These are phyloP conservation scores for Mycena maculata DNA, from an alignment of 768 basidiomycete genomes.

Conservation along the genomic window DNA sequence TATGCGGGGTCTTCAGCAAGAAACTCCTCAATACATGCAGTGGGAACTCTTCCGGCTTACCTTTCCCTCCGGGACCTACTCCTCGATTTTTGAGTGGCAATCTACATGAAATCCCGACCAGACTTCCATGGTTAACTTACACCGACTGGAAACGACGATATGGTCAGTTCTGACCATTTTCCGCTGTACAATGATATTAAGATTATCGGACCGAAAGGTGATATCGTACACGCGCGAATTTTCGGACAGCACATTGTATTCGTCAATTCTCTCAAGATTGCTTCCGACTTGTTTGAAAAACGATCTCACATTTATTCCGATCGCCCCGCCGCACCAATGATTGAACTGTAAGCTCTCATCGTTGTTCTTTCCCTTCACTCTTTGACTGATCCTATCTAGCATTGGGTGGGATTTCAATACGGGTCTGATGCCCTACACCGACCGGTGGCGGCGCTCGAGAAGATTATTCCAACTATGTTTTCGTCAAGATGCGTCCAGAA, in stretches of 20 bases:
- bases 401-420: conserved; percentile 48
- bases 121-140: conserved; percentile 47
- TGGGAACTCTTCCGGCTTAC: background rate
- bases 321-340: background rate
- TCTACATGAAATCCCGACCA: conserved; percentile 36
- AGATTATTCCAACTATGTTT: conserved; percentile 44
- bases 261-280: conserved; percentile 4
- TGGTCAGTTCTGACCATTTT: conserved; percentile 29
- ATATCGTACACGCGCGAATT: background rate
- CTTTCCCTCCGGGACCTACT: background rate
- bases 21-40: background rate
- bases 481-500: conserved; percentile 33
- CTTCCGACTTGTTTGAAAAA: background rate
- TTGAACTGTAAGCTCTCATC: background rate
- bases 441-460: conserved; percentile 45
- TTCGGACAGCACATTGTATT: conserved; percentile 1
- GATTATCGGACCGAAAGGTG: background rate
- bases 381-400: conserved; percentile 19
- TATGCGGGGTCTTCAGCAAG: background rate
- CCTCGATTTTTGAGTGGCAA: background rate
- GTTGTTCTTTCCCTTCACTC: no score
- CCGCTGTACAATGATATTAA: background rate
- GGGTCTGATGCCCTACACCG: conserved; percentile 43
- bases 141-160: conserved; percentile 46
- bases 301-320: conserved; percentile 10